Evolutionary conservation across 2,329 filamentous ascomycete genomes (phyloP).

Genomic region (Hypoxylon sp.): DNA sequence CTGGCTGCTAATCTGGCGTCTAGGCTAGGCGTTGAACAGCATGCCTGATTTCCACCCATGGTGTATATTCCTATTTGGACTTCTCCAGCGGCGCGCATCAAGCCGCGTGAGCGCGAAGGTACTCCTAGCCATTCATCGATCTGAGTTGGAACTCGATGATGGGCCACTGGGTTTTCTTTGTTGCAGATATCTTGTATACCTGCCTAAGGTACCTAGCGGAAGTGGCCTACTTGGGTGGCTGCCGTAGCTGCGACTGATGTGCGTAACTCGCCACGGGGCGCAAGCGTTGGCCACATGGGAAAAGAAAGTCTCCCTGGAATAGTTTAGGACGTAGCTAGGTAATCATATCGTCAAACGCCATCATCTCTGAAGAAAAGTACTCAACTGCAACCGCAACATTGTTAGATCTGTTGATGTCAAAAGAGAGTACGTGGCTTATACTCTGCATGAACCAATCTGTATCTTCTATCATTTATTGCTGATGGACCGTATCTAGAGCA

Average conservation of each 20-base stretch:
- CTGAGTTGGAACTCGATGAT: not conserved
- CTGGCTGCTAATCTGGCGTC: not conserved
- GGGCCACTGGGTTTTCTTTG: not conserved
- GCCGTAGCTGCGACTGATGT: not conserved
- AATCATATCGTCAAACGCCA: not conserved
- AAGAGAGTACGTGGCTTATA: not conserved
- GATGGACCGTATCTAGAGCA: too few species aligned
- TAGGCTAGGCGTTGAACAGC: not conserved
- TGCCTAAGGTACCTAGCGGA: not conserved
- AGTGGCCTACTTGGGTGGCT: not conserved
- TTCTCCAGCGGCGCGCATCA: slow-evolving; percentile 17
- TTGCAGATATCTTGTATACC: not conserved
- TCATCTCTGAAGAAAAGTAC: not conserved
- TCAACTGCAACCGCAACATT: not conserved
- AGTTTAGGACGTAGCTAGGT: not conserved
- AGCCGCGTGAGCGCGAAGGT: slow-evolving; percentile 7
- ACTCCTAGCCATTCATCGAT: not conserved
- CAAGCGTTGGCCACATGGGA: not conserved
- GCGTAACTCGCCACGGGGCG: not conserved
- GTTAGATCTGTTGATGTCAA: not conserved
- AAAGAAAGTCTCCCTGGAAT: not conserved
- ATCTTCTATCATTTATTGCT: not conserved
- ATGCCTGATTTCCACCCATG: slow-evolving; percentile 6
- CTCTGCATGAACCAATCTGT: not conserved
- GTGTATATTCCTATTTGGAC: slow-evolving; percentile 2